phyloP scores from a whole-genome alignment of 257 asterid species.

The Ehretia macrophylla region DNA sequence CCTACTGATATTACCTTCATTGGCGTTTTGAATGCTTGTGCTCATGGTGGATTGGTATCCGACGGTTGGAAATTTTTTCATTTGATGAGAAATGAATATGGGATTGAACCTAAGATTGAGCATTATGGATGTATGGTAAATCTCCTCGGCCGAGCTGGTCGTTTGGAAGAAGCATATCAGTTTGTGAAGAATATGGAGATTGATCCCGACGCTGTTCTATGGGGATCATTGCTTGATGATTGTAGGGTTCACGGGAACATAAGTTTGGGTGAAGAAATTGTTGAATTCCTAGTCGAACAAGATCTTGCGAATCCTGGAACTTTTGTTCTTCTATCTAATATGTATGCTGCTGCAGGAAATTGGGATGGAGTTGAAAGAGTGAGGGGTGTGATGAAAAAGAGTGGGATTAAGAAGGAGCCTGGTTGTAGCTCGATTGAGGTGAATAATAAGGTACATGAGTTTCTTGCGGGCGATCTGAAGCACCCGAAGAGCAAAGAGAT shows the following conservation, averaged over 20 bases:
- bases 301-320: conserved; percentile 19
- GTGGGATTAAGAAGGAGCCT: conserved; percentile 25
- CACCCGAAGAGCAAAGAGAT: conserved; percentile 26
- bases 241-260: conserved; percentile 23
- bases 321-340: conserved; percentile 30
- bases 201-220: conserved; percentile 23
- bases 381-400: conserved; percentile 26
- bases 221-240: conserved; percentile 26
- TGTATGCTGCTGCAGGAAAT: conserved; percentile 23
- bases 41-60: conserved; percentile 25
- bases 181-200: conserved; percentile 24
- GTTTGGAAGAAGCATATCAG: conserved; percentile 20
- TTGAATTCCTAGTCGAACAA: conserved; percentile 11
- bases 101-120: conserved; percentile 18
- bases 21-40: conserved; percentile 26
- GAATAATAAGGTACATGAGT: conserved; percentile 22
- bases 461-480: conserved; percentile 25
- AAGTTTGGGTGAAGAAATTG: conserved; percentile 19
- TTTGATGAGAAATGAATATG: conserved; percentile 15
- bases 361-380: conserved; percentile 30
- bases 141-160: conserved; percentile 27
- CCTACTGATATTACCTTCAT: conserved; percentile 30
- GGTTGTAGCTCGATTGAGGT: conserved; percentile 35
- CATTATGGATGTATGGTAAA: conserved; percentile 32
- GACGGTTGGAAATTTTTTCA: conserved; percentile 24